Base-by-base conservation (phyloP, 805 yeast species). In the Nakazawaea peltata region DNA sequence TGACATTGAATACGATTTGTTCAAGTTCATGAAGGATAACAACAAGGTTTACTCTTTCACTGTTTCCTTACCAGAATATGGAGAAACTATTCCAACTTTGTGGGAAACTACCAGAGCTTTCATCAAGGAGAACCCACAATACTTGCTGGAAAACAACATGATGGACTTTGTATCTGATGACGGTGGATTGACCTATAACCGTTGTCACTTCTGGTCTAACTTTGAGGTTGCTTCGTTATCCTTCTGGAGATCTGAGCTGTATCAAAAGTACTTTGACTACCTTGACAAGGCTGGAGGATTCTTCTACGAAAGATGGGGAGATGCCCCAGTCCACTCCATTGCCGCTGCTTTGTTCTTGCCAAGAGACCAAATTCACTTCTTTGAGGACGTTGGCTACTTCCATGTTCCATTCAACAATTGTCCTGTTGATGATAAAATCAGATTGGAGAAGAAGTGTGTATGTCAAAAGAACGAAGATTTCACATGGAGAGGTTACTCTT, bases 221-320 rank as follows among this genome's bases (percentile, higher is more conserved):
- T 86, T 86, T 47, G 95, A 85, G 61, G 69, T 85, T 50, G 94
- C 81, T 6, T 71, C 76, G 36, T 67, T 84, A 56, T 69, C 72
- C 37, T 72, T 85, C 55, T 83, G 86, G 85, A 69, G 92, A 53
- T 57, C 74, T 14, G 74, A 77, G 34, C 84, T 84, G 7, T 86
- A 86, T 53, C 47, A 57, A 30, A 67, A 71, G 38, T 86, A 79
- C 57, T 86, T 86, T 48, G 81, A 82, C 14, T 63, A 68, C 47
- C 69, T 86, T 50, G 95, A 86, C 58, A 57, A 72, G 42, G 72
- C 80, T 12, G 95, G 95, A 55, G 95, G 95, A n/a, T 86, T 86
- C 63, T 86, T 81, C 63, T 86, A 85, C 57, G 87, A 82, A 65
- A 71, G 95, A 59, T 84, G 94, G 95, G 94, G 95, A 48, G 95